Conservation (phyloP, 2,329 filamentous ascomycete genomes). For the Xylariaceae sp. region DNA sequence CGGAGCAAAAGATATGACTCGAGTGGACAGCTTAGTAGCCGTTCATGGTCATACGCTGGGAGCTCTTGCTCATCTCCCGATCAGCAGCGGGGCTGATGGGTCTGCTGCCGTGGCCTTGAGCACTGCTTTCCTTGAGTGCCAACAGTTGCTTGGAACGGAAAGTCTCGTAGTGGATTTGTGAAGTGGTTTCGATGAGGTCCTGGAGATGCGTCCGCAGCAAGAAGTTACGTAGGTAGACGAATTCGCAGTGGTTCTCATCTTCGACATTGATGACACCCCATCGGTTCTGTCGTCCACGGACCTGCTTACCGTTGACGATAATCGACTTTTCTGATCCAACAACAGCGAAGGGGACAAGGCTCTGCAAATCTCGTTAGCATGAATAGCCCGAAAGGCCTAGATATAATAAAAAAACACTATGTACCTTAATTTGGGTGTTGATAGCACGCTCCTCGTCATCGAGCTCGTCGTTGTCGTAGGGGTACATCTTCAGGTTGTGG, state of each 20-base stretch:
- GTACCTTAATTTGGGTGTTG: slow-evolving; percentile 94
- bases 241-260: slow-evolving; percentile 99
- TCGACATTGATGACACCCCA: slow-evolving; percentile 99
- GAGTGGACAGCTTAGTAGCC: slow-evolving; percentile 66
- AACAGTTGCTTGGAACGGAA: slow-evolving; percentile 99
- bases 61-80: slow-evolving; percentile 92
- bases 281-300: slow-evolving; percentile 95
- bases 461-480: slow-evolving; percentile 98
- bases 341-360: slow-evolving; percentile 93
- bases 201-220: slow-evolving; percentile 96
- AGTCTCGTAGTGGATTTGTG: slow-evolving; percentile 99
- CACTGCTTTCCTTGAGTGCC: slow-evolving; percentile 96
- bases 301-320: slow-evolving; percentile 94
- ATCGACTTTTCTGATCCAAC: slow-evolving; percentile 98
- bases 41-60: slow-evolving; percentile 97
- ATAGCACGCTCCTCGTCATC: slow-evolving; percentile 92
- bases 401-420: slow-evolving; percentile 14
- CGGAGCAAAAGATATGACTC: slow-evolving; percentile 24
- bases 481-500: slow-evolving; percentile 99
- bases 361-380: slow-evolving; percentile 48
- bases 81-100: slow-evolving; percentile 95
- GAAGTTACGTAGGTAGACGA: slow-evolving; percentile 97
- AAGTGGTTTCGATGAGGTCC: slow-evolving; percentile 98
- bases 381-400: neutral
- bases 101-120: slow-evolving; percentile 73